A percentile compares a stretch with the other conserved stretches of the same genome.
Evolutionary conservation across 306 rosid genomes (phyloP).

Genomic region (Quercus robur): DNA sequence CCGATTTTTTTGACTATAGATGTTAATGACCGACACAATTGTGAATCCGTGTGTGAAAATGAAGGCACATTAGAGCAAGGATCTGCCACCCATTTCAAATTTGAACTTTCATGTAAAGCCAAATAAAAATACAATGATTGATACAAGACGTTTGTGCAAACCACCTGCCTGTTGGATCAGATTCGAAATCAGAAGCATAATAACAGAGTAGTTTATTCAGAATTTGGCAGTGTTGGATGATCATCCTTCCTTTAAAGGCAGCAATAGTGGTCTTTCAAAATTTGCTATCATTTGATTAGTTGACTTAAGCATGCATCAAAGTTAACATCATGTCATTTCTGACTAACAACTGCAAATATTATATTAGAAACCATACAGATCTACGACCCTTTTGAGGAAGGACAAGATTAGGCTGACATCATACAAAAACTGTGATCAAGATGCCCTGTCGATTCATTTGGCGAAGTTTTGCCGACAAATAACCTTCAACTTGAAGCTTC

Average conservation of each 20-base stretch:
- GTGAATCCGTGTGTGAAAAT: conserved; percentile 6
- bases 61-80: conserved; percentile 21
- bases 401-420: conserved; percentile 41
- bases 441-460: conserved; percentile 29
- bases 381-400: conserved; percentile 37
- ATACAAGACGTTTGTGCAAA: conserved; percentile 35
- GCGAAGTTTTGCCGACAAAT: conserved; percentile 38
- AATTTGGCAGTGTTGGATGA: conserved; percentile 3
- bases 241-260: neutral
- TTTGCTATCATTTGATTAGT: conserved; percentile 27
- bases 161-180: conserved; percentile 34
- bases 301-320: conserved; percentile 39
- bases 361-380: conserved; percentile 33
- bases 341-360: conserved; percentile 22
- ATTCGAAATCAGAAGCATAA: conserved; percentile 26
- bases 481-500: conserved; percentile 25
- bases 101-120: conserved; percentile 39
- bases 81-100: conserved; percentile 26
- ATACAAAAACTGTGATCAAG: conserved; percentile 19
- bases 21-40: conserved; percentile 7
- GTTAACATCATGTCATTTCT: conserved; percentile 36
- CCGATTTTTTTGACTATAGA: conserved; percentile 1
- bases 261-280: conserved; percentile 14
- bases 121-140: conserved; percentile 16
- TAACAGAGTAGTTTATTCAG: conserved; percentile 9